These are phyloP conservation scores for Fusarium sororula DNA, from an alignment of 2,329 filamentous ascomycete genomes.

Conservation along the genomic window DNA sequence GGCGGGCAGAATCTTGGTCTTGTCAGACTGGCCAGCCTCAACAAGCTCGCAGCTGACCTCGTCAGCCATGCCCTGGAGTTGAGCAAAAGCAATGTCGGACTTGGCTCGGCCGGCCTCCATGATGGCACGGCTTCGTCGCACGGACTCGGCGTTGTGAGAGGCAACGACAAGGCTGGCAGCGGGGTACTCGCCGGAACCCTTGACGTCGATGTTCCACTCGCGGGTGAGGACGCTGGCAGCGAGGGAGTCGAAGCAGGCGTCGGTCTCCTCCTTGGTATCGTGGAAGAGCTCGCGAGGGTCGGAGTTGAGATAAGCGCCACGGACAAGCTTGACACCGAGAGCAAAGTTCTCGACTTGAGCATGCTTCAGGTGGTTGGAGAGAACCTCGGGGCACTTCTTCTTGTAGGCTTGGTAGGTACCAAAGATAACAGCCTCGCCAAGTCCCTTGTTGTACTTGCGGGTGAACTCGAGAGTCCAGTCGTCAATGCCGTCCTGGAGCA, in stretches of 20 bases:
- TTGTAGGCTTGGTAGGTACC: conserved; percentile 83
- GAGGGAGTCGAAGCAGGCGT: conserved; percentile 76
- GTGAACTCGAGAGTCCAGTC: conserved; percentile 82
- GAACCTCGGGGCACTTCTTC: conserved; percentile 65
- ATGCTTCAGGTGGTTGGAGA: conserved; percentile 67
- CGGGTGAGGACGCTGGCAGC: conserved; percentile 72
- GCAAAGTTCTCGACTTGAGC: conserved; percentile 70
- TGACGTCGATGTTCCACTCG: conserved; percentile 50
- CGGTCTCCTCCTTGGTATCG: conserved; percentile 76
- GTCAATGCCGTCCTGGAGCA: conserved; percentile 81
- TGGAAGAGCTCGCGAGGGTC: conserved; percentile 77
- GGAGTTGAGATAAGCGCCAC: conserved; percentile 76
- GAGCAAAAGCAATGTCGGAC: conserved; percentile 60
- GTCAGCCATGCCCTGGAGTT: conserved; percentile 96
- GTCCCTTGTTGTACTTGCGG: conserved; percentile 76
- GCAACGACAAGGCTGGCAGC: conserved; percentile 75
- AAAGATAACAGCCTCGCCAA: conserved; percentile 75
- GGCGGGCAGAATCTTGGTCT: conserved; percentile 60
- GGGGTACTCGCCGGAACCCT: conserved; percentile 60
- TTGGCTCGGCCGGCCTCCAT: conserved; percentile 56
- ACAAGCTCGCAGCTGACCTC: conserved; percentile 78
- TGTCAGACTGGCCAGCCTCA: conserved; percentile 47
- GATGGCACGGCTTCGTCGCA: conserved; percentile 65
- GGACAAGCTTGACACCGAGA: conserved; percentile 78
- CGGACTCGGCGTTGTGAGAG: conserved; percentile 81